phyloP scores from a whole-genome alignment of 1,284 basidiomycete genomes.

The Xerocomus nothofagi region DNA sequence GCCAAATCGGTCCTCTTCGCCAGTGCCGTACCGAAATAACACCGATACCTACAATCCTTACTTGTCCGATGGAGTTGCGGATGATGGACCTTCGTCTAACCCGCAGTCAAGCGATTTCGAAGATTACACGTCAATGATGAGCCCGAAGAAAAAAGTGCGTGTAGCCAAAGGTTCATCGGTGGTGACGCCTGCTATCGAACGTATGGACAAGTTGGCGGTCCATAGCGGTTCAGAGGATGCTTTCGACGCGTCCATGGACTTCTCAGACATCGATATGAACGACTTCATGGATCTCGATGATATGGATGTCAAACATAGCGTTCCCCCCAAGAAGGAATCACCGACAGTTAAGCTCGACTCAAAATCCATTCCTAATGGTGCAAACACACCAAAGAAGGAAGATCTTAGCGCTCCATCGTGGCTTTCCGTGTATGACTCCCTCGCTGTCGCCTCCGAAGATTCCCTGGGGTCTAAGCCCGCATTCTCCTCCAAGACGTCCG shows the following conservation, averaged over 20 bases:
- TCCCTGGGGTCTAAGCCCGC: conserved; percentile 51
- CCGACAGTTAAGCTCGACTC: conserved; percentile 32
- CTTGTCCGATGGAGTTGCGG: conserved; percentile 60
- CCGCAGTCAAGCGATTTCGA: conserved; percentile 50
- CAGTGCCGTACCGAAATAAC: conserved; percentile 31
- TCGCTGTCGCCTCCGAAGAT: conserved; percentile 56
- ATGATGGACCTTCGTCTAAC: conserved; percentile 40
- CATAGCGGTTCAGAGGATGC: conserved; percentile 50
- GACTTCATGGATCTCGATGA: conserved; percentile 48
- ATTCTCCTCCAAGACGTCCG: conserved; percentile 42
- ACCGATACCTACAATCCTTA: conserved; percentile 37
- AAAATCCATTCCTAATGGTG: conserved; percentile 16
- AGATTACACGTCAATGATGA: conserved; percentile 48
- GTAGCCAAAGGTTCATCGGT: conserved; percentile 39
- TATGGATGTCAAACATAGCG: conserved; percentile 39
- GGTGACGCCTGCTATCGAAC: conserved; percentile 54
- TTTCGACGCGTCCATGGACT: conserved; percentile 53
- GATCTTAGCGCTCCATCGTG: conserved; percentile 59
- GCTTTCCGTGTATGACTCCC: conserved; percentile 75
- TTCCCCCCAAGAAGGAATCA: conserved; percentile 32
- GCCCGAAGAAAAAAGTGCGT: conserved; percentile 67
- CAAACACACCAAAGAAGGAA: conserved; percentile 46
- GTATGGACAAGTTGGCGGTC: conserved; percentile 59
- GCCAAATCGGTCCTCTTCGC: conserved; percentile 39
- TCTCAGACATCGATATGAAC: conserved; percentile 46